phyloP scores from a whole-genome alignment of 1,284 basidiomycete genomes.

The Peniophora sp. region DNA sequence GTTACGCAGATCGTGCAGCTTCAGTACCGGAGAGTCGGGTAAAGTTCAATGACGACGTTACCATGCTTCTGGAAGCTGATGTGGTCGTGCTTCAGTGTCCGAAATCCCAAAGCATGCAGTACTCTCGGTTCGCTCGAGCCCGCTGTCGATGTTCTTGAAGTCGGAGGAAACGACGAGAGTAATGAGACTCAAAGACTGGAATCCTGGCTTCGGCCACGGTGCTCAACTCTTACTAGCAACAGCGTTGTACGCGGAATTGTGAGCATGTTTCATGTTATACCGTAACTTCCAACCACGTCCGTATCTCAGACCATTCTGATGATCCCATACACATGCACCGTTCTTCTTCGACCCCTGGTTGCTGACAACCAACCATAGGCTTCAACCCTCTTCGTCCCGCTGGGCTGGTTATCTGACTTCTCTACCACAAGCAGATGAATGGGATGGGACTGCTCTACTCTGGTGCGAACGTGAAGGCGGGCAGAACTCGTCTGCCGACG shows the following conservation, averaged over 20 bases:
- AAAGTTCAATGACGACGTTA: neutral
- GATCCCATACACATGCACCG: slow-evolving; percentile 4
- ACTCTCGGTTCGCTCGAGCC: slow-evolving; percentile 53
- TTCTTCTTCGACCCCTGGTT: neutral
- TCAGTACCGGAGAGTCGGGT: neutral
- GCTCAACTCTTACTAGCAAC: slow-evolving; percentile 54
- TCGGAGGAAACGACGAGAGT: slow-evolving; percentile 8
- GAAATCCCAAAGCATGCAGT: slow-evolving; percentile 57
- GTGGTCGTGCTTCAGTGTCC: slow-evolving; percentile 39
- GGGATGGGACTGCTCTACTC: slow-evolving; percentile 54
- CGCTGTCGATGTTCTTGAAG: slow-evolving; percentile 32
- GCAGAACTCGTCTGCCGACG: slow-evolving; percentile 4
- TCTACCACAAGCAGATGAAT: slow-evolving; percentile 33
- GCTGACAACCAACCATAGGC: neutral
- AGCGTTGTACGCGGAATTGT: slow-evolving; percentile 60
- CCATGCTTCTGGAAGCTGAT: too few species aligned
- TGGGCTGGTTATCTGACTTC: slow-evolving; percentile 68
- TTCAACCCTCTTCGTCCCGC: slow-evolving; percentile 27
- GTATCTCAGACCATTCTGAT: slow-evolving; percentile 1
- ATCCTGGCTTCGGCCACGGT: slow-evolving; percentile 42
- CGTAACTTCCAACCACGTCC: neutral
- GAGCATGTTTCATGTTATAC: slow-evolving; percentile 21
- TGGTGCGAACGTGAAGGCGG: slow-evolving; percentile 33
- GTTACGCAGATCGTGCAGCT: neutral
- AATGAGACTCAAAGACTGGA: slow-evolving; percentile 22